These are phyloP conservation scores for Lactarius psammicola DNA, from an alignment of 768 basidiomycete species.

Conservation along the genomic window DNA sequence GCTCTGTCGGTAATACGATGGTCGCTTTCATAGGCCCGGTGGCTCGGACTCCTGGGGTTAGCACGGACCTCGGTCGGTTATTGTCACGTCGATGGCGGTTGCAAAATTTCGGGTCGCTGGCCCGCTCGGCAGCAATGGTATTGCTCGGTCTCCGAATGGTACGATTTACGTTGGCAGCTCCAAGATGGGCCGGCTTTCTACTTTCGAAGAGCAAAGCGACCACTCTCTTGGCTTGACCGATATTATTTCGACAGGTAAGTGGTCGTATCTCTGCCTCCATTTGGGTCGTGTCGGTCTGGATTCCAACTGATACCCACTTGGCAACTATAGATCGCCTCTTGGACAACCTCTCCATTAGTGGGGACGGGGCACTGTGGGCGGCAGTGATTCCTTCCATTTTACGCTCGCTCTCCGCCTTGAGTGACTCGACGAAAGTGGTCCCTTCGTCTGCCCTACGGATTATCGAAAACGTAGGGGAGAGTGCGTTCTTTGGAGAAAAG, in stretches of 20 bases:
- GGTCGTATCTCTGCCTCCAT: constrained; percentile 13
- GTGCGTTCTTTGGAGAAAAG: constrained; percentile 59
- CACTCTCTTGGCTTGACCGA: constrained; percentile 56
- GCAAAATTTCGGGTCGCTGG: constrained; percentile 57
- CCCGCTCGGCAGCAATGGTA: constrained; percentile 61
- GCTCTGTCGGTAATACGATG: too few relatives aligned
- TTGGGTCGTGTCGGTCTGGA: background rate
- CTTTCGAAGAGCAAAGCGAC: constrained; percentile 60
- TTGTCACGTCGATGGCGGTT: constrained; percentile 59
- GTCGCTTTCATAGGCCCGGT: constrained; percentile 2
- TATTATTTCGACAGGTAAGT: constrained; percentile 49
- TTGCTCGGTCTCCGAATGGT: constrained; percentile 48
- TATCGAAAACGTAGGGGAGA: constrained; percentile 49
- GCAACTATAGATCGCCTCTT: constrained; percentile 44
- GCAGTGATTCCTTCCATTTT: constrained; percentile 51
- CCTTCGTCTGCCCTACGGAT: constrained; percentile 54
- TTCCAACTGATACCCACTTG: background rate
- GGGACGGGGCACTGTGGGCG: constrained; percentile 59
- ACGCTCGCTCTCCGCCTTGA: constrained; percentile 41
- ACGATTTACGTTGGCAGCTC: constrained; percentile 59
- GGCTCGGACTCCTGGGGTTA: constrained; percentile 18
- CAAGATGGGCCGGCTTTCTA: constrained; percentile 44
- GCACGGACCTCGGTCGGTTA: constrained; percentile 54
- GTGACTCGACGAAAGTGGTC: constrained; percentile 41
- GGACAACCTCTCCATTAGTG: constrained; percentile 64